A percentile compares a stretch with the other conserved stretches of the same genome.
phyloP scores from a whole-genome alignment of 1,284 basidiomycete genomes.

The Leccinum fuscescens region DNA sequence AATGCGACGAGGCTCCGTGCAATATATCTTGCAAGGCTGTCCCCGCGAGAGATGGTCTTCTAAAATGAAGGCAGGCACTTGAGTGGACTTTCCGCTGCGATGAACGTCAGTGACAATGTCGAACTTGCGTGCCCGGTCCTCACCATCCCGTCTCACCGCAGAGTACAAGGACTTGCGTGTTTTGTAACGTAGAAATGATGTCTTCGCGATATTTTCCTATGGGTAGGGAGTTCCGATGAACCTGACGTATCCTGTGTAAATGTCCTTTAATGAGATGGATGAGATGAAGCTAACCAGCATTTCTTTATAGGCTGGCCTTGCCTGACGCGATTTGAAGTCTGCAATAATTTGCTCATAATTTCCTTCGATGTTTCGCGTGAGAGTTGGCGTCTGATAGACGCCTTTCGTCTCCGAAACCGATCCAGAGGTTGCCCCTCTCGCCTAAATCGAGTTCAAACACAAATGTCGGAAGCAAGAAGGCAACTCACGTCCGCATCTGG shows the following conservation, averaged over 20 bases:
- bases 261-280: not conserved
- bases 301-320: slow-evolving; percentile 71
- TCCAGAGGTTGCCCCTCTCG: slow-evolving; percentile 32
- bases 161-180: slow-evolving; percentile 87
- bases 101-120: slow-evolving; percentile 13
- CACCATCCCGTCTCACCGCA: slow-evolving; percentile 98
- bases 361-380: slow-evolving; percentile 26
- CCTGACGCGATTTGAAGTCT: slow-evolving; percentile 60
- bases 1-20: slow-evolving; percentile 95
- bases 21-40: slow-evolving; percentile 87
- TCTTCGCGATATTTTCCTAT: slow-evolving; percentile 83
- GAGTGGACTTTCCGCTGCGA: slow-evolving; percentile 92
- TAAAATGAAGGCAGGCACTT: slow-evolving; percentile 92
- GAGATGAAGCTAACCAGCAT: slow-evolving; percentile 69
- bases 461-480: slow-evolving; percentile 1
- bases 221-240: slow-evolving; percentile 76
- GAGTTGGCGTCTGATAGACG: slow-evolving; percentile 11
- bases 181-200: slow-evolving; percentile 73
- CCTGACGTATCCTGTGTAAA: slow-evolving; percentile 36
- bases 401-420: slow-evolving; percentile 22
- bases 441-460: slow-evolving; percentile 24
- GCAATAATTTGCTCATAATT: slow-evolving; percentile 53
- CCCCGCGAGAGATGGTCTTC: slow-evolving; percentile 88
- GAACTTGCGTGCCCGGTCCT: slow-evolving; percentile 3
- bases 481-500: slow-evolving; percentile 41